Conservation (phyloP, 257 asterid species). For the Solanum megistacrolobum region DNA sequence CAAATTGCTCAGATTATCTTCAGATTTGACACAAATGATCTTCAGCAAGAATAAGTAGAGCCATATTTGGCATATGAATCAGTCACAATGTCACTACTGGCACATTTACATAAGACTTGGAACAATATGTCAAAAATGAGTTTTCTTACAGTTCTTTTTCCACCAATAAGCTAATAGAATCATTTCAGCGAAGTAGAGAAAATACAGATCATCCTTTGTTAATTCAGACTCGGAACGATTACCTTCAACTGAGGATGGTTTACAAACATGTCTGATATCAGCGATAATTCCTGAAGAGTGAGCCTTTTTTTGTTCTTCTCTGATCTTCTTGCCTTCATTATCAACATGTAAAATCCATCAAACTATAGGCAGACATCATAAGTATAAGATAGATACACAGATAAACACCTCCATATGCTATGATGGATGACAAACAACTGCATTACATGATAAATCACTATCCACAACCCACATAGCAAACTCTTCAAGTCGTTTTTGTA, state of each 20-base stretch:
- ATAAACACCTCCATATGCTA: conserved; percentile 9
- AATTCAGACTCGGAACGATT: background rate
- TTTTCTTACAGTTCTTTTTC: background rate
- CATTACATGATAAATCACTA: conserved; percentile 60
- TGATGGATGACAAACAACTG: conserved; percentile 62
- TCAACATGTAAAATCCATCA: background rate
- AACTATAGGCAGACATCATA: background rate
- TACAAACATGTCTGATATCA: background rate
- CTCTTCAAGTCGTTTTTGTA: conserved; percentile 47
- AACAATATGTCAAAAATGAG: background rate
- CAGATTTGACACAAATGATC: background rate
- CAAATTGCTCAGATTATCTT: background rate
- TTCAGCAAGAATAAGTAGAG: background rate
- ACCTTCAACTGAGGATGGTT: background rate
- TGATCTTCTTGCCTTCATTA: background rate
- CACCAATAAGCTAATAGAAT: background rate
- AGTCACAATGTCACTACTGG: background rate
- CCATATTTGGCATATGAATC: background rate
- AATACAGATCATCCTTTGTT: background rate
- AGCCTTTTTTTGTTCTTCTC: background rate
- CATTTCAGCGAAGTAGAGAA: background rate
- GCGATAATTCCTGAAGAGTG: background rate
- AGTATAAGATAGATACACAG: background rate
- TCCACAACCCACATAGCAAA: conserved; percentile 56
- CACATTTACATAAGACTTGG: background rate